Percentiles rank a stretch among this genome's conserved stretches.
Evolutionary conservation across 1,284 basidiomycete genomes (phyloP).

Genomic region (Athelia psychrophila): DNA sequence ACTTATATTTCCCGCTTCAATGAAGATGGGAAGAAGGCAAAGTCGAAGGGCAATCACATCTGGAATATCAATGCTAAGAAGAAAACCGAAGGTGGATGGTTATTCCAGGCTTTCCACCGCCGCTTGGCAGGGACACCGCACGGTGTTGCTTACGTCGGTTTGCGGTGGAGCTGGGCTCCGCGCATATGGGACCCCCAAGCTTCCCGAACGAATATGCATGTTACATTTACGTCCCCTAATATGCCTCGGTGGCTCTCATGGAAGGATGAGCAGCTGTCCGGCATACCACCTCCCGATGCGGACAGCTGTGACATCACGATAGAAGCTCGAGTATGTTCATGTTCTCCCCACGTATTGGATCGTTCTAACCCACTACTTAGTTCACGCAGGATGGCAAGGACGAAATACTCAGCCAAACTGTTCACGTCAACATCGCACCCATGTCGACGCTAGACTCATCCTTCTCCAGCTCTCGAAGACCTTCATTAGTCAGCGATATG

Average conservation of each 20-base stretch:
- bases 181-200: slow-evolving; percentile 98
- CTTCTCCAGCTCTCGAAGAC: slow-evolving; percentile 53
- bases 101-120: slow-evolving; percentile 89
- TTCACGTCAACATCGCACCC: slow-evolving; percentile 71
- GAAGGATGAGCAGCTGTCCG: slow-evolving; percentile 78
- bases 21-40: slow-evolving; percentile 98
- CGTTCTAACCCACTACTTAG: slow-evolving; percentile 33
- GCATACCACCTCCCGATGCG: slow-evolving; percentile 69
- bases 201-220: slow-evolving; percentile 75
- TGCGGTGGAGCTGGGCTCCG: slow-evolving; percentile 91
- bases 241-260: slow-evolving; percentile 88
- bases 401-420: slow-evolving; percentile 60
- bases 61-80: slow-evolving; percentile 99
- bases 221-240: slow-evolving; percentile 76
- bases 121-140: slow-evolving; percentile 83
- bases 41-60: slow-evolving; percentile 99
- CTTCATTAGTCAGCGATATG: slow-evolving; percentile 55
- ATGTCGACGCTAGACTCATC: slow-evolving; percentile 62
- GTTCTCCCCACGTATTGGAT: slow-evolving; percentile 2
- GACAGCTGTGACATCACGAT: slow-evolving; percentile 71
- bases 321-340: slow-evolving; percentile 57
- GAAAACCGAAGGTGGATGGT: slow-evolving; percentile 73
- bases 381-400: slow-evolving; percentile 72
- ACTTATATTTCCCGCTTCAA: slow-evolving; percentile 97
- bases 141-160: slow-evolving; percentile 77